A percentile compares a stretch with the other conserved stretches of the same genome.
phyloP scores from a whole-genome alignment of 768 basidiomycete genomes.

The Amanita muscaria region DNA sequence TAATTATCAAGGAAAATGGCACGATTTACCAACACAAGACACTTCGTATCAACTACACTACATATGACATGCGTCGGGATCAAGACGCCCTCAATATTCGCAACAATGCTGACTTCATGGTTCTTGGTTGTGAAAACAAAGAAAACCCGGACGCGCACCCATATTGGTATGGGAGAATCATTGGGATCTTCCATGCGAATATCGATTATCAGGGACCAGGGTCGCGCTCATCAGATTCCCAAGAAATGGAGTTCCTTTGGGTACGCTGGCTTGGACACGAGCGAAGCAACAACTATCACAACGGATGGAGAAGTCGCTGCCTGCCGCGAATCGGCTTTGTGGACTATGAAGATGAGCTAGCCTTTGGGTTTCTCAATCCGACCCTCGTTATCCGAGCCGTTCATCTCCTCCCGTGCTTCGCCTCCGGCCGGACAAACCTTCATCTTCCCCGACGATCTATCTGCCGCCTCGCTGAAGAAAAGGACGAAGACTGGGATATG shows the following conservation, averaged over 20 bases:
- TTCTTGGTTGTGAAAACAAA: background rate
- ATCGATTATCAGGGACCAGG: conserved; percentile 8
- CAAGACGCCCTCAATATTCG: conserved; percentile 30
- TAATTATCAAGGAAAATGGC: conserved; percentile 16
- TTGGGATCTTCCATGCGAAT: conserved; percentile 24
- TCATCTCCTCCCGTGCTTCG: background rate
- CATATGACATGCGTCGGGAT: conserved; percentile 24
- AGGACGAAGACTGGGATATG: no score
- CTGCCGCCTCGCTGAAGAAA: no score
- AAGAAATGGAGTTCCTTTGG: background rate
- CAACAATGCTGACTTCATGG: conserved; percentile 12
- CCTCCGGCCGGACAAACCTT: background rate
- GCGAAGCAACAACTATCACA: conserved; percentile 13
- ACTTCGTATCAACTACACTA: conserved; percentile 25
- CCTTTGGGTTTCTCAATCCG: background rate
- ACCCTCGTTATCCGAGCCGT: background rate
- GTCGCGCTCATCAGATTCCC: background rate
- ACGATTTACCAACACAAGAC: conserved; percentile 12
- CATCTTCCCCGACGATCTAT: no score
- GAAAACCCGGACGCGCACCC: conserved; percentile 15
- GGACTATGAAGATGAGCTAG: background rate
- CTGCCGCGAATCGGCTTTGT: conserved; percentile 17
- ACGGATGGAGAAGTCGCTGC: conserved; percentile 10
- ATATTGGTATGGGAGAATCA: conserved; percentile 23
- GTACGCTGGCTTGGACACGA: conserved; percentile 8